Evolutionary conservation across 2,329 filamentous ascomycete species (phyloP).

Genomic region (Rhynchosporium agropyri): DNA sequence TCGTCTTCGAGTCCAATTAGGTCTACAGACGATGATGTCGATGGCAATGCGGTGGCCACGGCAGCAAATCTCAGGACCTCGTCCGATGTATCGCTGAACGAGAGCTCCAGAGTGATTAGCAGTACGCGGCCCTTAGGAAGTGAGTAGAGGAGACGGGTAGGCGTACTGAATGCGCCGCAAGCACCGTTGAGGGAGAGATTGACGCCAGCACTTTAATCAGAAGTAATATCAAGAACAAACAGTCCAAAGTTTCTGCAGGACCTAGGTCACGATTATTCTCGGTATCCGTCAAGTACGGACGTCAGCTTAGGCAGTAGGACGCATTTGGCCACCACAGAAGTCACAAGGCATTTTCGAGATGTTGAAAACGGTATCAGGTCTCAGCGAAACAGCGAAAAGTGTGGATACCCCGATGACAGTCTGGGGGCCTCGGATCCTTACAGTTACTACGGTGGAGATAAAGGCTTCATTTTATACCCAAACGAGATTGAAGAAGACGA

Average conservation of each 20-base stretch:
- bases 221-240: conserved; percentile 13
- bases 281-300: conserved; percentile 37
- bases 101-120: conserved; percentile 9
- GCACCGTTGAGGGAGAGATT: conserved; percentile 34
- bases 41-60: conserved; percentile 15
- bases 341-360: conserved; percentile 23
- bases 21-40: conserved; percentile 22
- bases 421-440: conserved; percentile 48
- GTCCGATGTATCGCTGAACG: conserved; percentile 22
- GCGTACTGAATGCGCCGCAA: conserved; percentile 27
- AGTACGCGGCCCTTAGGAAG: conserved; percentile 15
- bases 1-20: conserved; percentile 29
- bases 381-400: conserved; percentile 42
- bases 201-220: conserved; percentile 21
- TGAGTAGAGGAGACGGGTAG: conserved; percentile 20
- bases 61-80: conserved; percentile 30
- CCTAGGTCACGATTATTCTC: conserved; percentile 41
- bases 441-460: conserved; percentile 43
- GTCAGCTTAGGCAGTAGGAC: conserved; percentile 8
- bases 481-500: conserved; percentile 57
- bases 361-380: conserved; percentile 33
- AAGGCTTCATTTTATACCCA: conserved; percentile 47
- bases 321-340: conserved; percentile 11
- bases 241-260: conserved; percentile 34
- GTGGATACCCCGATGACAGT: conserved; percentile 51